Percentiles rank a stretch among this genome's conserved stretches.
phyloP scores from a whole-genome alignment of 2,329 filamentous ascomycete species.

The Pseudocercospora fuligena region DNA sequence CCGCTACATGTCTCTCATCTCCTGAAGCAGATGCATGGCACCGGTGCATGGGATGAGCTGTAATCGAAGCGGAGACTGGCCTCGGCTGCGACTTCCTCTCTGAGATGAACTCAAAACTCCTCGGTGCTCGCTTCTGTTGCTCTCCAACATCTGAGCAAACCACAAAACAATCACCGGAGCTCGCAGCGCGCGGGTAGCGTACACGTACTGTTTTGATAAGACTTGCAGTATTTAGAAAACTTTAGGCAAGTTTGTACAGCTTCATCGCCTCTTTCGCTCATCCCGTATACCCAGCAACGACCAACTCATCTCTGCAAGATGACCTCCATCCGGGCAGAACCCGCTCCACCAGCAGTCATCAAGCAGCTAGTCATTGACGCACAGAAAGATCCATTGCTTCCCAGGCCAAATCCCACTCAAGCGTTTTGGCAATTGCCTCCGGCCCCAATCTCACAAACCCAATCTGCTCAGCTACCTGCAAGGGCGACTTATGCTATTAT shows the following conservation, averaged over 20 bases:
- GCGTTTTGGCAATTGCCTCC: conserved; percentile 28
- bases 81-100: not conserved
- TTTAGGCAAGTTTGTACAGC: not conserved
- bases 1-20: too few species aligned
- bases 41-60: too few species aligned
- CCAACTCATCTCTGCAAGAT: not conserved
- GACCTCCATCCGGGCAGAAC: conserved; percentile 10
- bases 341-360: conserved; percentile 16
- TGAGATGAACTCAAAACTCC: not conserved
- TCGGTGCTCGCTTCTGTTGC: not conserved
- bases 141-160: not conserved
- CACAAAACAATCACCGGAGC: not conserved
- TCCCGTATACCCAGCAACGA: not conserved
- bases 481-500: conserved; percentile 29
- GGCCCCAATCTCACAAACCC: conserved; percentile 7
- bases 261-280: not conserved
- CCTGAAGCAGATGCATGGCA: too few species aligned
- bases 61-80: not conserved
- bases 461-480: conserved; percentile 18
- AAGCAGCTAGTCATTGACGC: conserved; percentile 20
- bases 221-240: not conserved
- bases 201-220: not conserved
- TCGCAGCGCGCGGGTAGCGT: not conserved
- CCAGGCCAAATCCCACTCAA: conserved; percentile 23
- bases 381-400: conserved; percentile 24